Evolutionary conservation across 148 eudicot species (phyloP).

Genomic region (Chenopodium album): DNA sequence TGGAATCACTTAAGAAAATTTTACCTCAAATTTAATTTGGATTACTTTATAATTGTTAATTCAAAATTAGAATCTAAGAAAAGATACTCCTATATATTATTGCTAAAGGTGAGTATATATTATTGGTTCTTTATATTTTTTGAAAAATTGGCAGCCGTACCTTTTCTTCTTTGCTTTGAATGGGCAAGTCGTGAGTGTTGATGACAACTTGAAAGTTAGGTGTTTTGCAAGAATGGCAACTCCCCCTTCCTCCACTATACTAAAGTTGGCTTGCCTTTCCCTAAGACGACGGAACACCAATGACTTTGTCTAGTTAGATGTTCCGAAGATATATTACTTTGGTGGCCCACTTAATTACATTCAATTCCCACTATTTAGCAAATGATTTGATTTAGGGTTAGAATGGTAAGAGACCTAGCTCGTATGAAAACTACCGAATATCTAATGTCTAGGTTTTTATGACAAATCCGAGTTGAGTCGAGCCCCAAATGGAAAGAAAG

Average conservation of each 20-base stretch:
- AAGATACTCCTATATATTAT: too few species aligned
- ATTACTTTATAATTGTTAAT: background rate
- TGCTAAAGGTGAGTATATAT: background rate
- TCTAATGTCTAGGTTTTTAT: too few species aligned
- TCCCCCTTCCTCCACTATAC: background rate
- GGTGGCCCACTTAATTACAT: background rate
- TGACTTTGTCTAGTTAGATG: background rate
- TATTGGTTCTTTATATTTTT: background rate
- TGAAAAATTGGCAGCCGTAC: background rate
- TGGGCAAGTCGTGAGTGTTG: background rate
- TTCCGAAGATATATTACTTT: background rate
- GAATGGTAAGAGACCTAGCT: background rate
- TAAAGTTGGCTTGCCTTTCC: constrained; percentile 3
- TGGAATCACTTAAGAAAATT: background rate
- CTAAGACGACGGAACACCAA: constrained; percentile 25
- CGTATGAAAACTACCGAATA: too few species aligned
- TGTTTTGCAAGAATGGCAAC: background rate
- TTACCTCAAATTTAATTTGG: background rate
- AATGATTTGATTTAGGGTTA: background rate
- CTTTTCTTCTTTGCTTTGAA: background rate
- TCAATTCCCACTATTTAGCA: background rate
- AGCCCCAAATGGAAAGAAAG: too few species aligned
- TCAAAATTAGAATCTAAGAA: background rate
- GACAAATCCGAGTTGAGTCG: too few species aligned
- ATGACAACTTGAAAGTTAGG: background rate